Evolutionary conservation across 2,329 filamentous ascomycete genomes (phyloP), one percentile per base, ranked within the genome.

Genomic region (Fusarium newnesense): DNA sequence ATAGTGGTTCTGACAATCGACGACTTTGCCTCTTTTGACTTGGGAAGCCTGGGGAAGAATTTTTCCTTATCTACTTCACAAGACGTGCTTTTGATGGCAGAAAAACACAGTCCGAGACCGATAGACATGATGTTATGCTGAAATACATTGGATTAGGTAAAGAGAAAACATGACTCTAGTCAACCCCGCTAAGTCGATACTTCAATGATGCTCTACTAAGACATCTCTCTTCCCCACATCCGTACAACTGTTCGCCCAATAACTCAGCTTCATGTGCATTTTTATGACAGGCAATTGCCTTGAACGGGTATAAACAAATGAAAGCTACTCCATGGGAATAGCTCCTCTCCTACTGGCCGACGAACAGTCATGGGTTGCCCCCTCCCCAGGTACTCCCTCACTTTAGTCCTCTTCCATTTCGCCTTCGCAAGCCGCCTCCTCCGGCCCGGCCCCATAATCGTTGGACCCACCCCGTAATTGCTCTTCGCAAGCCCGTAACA

Each of bases 241-340:
- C 47, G 15, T 36, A 39, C 24, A 49, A n/a, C 37, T 53, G 21
- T 54, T 60, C 49, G 46, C 39, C 52, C 40, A 52, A 53, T 32
- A 54, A 42, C 60, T 28, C 40, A 54, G 28, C 52, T 56, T 56
- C 52, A 16, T 44, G 28, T 49, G 47, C 53, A 64, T 26, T 58
- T 54, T 28, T 42, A 53, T 69, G 19, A 47, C 57, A 70, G 63
- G 52, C 54, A 73, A 52, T 67, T 54, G 39, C 57, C 62, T 63
- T 56, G 26, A 56, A 59, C 46, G 60, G 71, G 71, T 74, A 74
- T 74, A 62, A 72, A 74, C 59, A 74, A 58, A 65, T 43, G 39
- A 28, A 63, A 49, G 24, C 70, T 59, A 53, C 56, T 62, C 59
- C 53, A 64, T 69, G 53, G 58, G 53, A 72, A 61, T 53, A 68